Percentiles rank a stretch among this genome's conserved stretches.
Conservation (phyloP, 768 basidiomycete genomes). For the Macrolepiota fuliginosa region DNA sequence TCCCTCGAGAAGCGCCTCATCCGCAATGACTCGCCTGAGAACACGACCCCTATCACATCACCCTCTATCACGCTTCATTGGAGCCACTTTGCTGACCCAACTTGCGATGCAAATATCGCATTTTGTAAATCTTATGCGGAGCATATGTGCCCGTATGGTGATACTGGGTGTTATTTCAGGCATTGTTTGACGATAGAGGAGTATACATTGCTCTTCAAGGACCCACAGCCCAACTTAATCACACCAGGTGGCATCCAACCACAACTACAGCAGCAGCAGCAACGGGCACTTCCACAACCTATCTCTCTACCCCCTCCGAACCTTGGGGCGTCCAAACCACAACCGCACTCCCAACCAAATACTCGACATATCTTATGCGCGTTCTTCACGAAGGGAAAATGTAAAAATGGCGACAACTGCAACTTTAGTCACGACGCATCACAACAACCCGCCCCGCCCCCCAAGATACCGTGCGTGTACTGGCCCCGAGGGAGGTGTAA, state of each 20-base stretch:
- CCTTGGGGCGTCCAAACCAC: no score
- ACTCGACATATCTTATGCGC: background rate
- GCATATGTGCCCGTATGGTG: constrained; percentile 29
- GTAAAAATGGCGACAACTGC: constrained; percentile 7
- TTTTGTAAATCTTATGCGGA: constrained; percentile 42
- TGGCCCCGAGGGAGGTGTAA: constrained; percentile 35
- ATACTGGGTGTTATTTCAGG: constrained; percentile 31
- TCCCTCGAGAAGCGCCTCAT: constrained; percentile 3
- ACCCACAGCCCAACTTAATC: constrained; percentile 34
- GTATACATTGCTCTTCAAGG: constrained; percentile 36
- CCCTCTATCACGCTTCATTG: constrained; percentile 30
- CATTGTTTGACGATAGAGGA: constrained; percentile 39
- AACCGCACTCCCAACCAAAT: background rate
- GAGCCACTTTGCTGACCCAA: constrained; percentile 42
- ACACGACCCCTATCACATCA: background rate
- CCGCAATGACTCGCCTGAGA: constrained; percentile 10
- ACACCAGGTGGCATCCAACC: constrained; percentile 13
- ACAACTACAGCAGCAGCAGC: background rate
- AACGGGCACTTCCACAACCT: background rate
- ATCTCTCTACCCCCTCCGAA: no score
- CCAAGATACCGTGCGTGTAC: constrained; percentile 26
- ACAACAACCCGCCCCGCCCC: background rate
- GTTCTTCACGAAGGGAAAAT: constrained; percentile 9
- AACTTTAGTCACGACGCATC: background rate
- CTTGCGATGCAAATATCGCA: constrained; percentile 26